A percentile compares a stretch with the other conserved stretches of the same genome.
Conservation (phyloP, 257 asterid species). For the Catharanthus roseus region DNA sequence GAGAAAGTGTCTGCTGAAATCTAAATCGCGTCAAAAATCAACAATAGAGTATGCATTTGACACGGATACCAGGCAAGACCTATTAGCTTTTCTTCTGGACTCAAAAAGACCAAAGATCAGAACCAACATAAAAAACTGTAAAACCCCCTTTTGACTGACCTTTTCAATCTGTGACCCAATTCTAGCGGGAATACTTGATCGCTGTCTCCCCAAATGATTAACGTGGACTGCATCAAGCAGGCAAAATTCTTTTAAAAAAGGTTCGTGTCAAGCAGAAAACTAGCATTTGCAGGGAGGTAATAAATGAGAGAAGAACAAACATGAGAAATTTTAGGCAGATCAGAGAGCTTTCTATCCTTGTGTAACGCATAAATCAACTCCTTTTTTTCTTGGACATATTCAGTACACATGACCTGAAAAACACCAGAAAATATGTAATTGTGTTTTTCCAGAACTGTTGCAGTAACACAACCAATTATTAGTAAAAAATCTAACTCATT, state of each 20-base stretch:
- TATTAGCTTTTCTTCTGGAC: background rate
- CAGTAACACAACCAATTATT: background rate
- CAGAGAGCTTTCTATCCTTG: slow-evolving; percentile 54
- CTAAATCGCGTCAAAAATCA: background rate
- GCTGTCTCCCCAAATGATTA: slow-evolving; percentile 76
- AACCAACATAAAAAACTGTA: background rate
- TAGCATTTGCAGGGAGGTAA: background rate
- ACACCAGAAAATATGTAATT: background rate
- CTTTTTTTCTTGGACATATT: slow-evolving; percentile 58
- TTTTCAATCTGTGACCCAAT: slow-evolving; percentile 60
- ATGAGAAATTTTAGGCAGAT: slow-evolving; percentile 74
- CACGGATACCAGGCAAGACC: background rate
- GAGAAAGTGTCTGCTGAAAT: background rate
- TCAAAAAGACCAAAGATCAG: background rate
- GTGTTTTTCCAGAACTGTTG: slow-evolving; percentile 8
- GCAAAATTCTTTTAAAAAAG: slow-evolving; percentile 11
- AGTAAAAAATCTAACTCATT: background rate
- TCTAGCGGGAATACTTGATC: slow-evolving; percentile 75
- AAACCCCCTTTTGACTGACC: slow-evolving; percentile 29
- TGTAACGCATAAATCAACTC: slow-evolving; percentile 63
- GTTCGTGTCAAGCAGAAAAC: background rate
- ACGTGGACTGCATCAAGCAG: slow-evolving; percentile 46
- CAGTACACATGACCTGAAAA: slow-evolving; percentile 66
- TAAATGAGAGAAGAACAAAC: slow-evolving; percentile 21
- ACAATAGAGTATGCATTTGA: background rate